These are phyloP conservation scores for Ustulina deusta DNA, from an alignment of 2,329 filamentous ascomycete species.

Conservation along the genomic window DNA sequence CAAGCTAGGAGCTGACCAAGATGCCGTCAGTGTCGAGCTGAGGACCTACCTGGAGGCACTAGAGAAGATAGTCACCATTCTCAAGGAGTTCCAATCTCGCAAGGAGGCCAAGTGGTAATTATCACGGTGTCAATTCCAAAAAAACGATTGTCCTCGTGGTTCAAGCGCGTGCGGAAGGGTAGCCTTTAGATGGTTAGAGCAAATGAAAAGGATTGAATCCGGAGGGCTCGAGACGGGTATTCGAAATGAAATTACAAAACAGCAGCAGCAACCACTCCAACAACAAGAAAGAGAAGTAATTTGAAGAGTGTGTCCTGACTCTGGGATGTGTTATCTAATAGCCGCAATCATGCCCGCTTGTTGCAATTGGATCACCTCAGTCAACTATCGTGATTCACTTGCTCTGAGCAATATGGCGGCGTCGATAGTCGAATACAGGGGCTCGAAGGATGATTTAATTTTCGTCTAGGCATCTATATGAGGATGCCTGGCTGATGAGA, in stretches of 20 bases:
- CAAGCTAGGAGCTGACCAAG: constrained; percentile 79
- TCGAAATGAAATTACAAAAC: constrained; percentile 3
- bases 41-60: constrained; percentile 79
- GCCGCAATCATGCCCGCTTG: background rate
- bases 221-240: constrained; percentile 4
- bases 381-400: background rate
- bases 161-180: constrained; percentile 1
- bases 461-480: background rate
- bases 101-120: constrained; percentile 70
- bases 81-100: constrained; percentile 70
- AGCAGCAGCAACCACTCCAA: background rate
- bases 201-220: constrained; percentile 4
- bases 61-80: constrained; percentile 81
- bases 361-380: background rate
- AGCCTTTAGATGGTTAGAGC: constrained; percentile 14
- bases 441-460: background rate
- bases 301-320: background rate
- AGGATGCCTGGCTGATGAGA: background rate
- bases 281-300: constrained; percentile 3
- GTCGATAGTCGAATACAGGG: background rate
- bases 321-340: constrained; percentile 4
- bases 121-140: background rate
- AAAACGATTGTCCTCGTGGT: background rate
- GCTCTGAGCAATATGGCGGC: background rate
- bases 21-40: constrained; percentile 73